Percentiles rank a stretch among this genome's conserved stretches.
These are phyloP conservation scores for Lepidium africanum DNA, from an alignment of 345 rosid genomes.

Conservation along the genomic window DNA sequence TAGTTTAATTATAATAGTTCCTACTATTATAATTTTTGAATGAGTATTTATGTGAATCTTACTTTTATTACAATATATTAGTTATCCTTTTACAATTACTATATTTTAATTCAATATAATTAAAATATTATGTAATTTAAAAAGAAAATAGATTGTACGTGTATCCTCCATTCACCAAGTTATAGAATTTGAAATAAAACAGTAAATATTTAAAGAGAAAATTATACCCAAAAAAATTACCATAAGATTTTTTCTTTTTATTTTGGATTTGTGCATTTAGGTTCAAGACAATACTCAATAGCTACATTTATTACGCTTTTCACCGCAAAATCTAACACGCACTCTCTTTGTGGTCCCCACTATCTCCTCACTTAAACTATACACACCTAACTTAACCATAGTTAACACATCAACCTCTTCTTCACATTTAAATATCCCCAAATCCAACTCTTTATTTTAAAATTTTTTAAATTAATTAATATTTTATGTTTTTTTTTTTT, in stretches of 20 bases:
- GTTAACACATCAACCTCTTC: conserved; percentile 11
- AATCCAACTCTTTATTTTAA: not conserved
- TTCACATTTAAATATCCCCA: not conserved
- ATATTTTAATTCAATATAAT: no score
- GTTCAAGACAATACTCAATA: conserved; percentile 17
- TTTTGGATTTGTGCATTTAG: conserved; percentile 15
- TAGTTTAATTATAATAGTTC: no score
- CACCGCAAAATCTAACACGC: conserved; percentile 30
- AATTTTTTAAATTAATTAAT: no score
- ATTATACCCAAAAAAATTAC: not conserved
- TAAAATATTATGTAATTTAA: no score
- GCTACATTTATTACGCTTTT: conserved; percentile 28
- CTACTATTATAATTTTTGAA: no score
- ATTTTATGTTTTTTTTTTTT: not conserved
- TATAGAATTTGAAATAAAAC: no score
- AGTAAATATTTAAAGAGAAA: no score
- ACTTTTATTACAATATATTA: no score
- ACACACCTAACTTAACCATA: conserved; percentile 16
- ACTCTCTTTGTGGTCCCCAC: conserved; percentile 10
- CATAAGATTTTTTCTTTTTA: not conserved
- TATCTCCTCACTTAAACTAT: not conserved
- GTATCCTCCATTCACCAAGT: no score
- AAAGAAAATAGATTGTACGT: no score
- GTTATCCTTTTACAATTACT: no score
- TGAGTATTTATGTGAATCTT: no score